Base-by-base conservation (phyloP, 805 yeast genomes). In the Candida palmyrensis region DNA sequence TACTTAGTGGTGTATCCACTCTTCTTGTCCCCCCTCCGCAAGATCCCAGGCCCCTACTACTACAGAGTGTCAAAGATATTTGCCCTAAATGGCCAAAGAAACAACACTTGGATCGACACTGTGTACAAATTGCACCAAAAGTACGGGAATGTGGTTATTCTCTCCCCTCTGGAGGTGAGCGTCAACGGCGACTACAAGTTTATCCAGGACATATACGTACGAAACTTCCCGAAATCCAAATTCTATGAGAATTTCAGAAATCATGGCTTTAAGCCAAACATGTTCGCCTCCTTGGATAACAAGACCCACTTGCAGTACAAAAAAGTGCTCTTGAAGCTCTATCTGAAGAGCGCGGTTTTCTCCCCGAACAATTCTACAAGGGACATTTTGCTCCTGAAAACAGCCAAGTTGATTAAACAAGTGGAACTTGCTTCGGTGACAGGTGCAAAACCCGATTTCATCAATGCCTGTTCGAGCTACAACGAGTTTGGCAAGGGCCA, bases 131-230 rank as follows among this genome's bases (percentile, higher is more conserved):
- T 79, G 37, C 89, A 82, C 45, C 29, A 49, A 29, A 49, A 57
- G 37, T 78, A 78, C 44, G 89, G 88, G 1, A 70, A 79, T 6
- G 73, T 80, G 3, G 77, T 82, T 4, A 59, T 82, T 15, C 53
- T 82, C 10, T 67, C 77, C 1, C 87, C 88, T 2, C 54, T 59
- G 16, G 87, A 79, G 43, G 59, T 82, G 13, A 77, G 82, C 31
- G 68, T 81, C 28, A 63, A 73, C 28, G 70, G 66, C 1, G 75
- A 78, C 32, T 47, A 65, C 4, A 65, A 64, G 29, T 71, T 61
- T 39, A 42, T 79, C 25, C 71, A 69, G 42, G 76, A 75, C 27
- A 68, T 82, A 14, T 82, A 82, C 49, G 53, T 72, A 34, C 67
- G 64, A 38, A 59, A 81, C 59, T 60, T 68, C 59, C 69, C 82